Evolutionary conservation across 2,329 filamentous ascomycete genomes (phyloP).

Genomic region (Diplodia scrobiculata): DNA sequence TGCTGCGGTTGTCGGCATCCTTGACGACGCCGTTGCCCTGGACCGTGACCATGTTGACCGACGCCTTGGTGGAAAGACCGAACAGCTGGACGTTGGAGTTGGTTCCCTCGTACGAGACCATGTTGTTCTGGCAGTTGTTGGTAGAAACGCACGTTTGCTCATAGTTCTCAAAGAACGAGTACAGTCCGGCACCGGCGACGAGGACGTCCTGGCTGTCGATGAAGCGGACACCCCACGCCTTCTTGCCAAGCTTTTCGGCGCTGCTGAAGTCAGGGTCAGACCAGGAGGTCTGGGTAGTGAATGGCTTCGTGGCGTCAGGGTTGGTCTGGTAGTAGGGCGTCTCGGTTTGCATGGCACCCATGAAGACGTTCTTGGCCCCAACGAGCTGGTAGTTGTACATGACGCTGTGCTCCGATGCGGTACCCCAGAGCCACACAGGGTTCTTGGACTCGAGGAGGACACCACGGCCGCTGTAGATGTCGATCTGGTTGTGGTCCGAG

Average conservation of each 20-base stretch:
- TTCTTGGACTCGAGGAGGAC: slow-evolving; percentile 76
- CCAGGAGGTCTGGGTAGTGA: slow-evolving; percentile 50
- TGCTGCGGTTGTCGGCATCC: slow-evolving; percentile 51
- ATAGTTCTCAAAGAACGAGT: slow-evolving; percentile 63
- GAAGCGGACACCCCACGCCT: slow-evolving; percentile 53
- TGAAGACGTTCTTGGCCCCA: slow-evolving; percentile 62
- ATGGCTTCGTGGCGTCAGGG: slow-evolving; percentile 62
- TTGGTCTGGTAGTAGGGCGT: slow-evolving; percentile 72
- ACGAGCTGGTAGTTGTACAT: slow-evolving; percentile 72
- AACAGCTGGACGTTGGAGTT: slow-evolving; percentile 51
- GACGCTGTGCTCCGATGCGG: slow-evolving; percentile 65
- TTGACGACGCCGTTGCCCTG: slow-evolving; percentile 42
- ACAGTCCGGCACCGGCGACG: slow-evolving; percentile 56
- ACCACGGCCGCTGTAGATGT: slow-evolving; percentile 85
- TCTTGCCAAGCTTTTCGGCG: slow-evolving; percentile 39
- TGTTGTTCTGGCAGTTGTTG: slow-evolving; percentile 56
- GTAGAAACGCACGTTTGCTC: slow-evolving; percentile 51
- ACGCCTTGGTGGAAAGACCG: slow-evolving; percentile 53
- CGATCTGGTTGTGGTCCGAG: slow-evolving; percentile 70
- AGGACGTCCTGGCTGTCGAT: slow-evolving; percentile 47
- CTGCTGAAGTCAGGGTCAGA: slow-evolving; percentile 50
- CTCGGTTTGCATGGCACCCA: slow-evolving; percentile 68
- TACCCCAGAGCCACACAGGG: slow-evolving; percentile 73
- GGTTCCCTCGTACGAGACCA: slow-evolving; percentile 50
- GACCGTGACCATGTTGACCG: slow-evolving; percentile 53